Conservation (phyloP, 116 monocot genomes). For the Posidonia oceanica region DNA sequence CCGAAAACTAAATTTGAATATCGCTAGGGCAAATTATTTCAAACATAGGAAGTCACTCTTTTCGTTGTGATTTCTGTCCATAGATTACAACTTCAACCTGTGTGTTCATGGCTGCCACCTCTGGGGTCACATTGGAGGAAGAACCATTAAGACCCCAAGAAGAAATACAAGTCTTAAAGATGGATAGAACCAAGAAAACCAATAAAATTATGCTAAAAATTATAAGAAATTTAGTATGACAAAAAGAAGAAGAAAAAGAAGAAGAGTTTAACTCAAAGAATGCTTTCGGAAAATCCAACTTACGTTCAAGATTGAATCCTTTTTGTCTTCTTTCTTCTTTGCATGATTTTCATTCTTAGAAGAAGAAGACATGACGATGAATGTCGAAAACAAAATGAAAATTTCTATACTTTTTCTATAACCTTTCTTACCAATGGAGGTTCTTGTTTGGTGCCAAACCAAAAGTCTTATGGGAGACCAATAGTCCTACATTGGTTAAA, state of each 20-base stretch:
- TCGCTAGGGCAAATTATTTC: background rate
- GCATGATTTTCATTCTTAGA: too few species aligned
- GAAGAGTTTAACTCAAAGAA: background rate
- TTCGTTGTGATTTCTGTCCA: background rate
- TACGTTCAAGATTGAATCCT: too few species aligned
- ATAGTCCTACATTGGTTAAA: too few species aligned
- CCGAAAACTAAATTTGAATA: too few species aligned
- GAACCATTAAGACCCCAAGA: background rate
- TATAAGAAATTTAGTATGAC: background rate
- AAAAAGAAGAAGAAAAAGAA: background rate
- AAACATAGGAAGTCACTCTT: background rate
- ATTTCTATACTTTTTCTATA: too few species aligned
- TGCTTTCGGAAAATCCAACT: too few species aligned
- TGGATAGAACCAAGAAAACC: background rate
- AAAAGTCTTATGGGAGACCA: too few species aligned
- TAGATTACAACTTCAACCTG: background rate
- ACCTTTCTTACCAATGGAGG: too few species aligned
- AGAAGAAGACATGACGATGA: too few species aligned
- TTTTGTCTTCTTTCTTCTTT: too few species aligned
- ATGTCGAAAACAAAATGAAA: too few species aligned
- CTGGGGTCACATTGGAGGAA: background rate
- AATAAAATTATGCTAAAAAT: background rate
- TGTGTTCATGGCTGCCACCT: background rate
- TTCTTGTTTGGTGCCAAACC: too few species aligned
- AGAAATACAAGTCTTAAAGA: background rate